phyloP scores from a whole-genome alignment of 1,139 yeast genomes.

The Petasospora fabianii region DNA sequence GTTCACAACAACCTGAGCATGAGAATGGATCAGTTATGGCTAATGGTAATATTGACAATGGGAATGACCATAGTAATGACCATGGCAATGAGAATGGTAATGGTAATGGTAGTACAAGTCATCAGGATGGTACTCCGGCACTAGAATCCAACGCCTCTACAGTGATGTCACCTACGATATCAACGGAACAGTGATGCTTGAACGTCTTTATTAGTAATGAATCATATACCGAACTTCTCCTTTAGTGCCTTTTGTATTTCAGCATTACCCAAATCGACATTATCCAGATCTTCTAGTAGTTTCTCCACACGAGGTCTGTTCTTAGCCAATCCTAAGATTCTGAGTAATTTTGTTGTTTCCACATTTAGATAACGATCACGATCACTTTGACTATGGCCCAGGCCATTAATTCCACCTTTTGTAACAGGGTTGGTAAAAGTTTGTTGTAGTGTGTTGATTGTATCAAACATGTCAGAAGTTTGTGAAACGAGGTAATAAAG shows the following conservation, averaged over 20 bases:
- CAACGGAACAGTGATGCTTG: not conserved
- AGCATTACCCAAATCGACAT: conserved; percentile 20
- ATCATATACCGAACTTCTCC: conserved; percentile 19
- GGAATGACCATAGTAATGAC: too few species aligned
- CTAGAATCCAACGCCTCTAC: too few species aligned
- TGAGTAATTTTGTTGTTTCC: conserved; percentile 26
- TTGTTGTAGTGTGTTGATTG: conserved; percentile 28
- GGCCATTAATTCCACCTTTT: conserved; percentile 13
- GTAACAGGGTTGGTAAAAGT: conserved; percentile 9
- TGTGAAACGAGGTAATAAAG: conserved; percentile 43
- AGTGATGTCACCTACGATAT: too few species aligned
- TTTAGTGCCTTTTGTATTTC: conserved; percentile 18
- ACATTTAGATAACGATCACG: conserved; percentile 28
- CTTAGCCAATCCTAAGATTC: conserved; percentile 19
- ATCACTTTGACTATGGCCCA: conserved; percentile 13
- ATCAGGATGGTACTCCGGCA: not conserved
- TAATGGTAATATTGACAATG: too few species aligned
- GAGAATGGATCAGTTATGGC: too few species aligned
- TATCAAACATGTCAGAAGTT: conserved; percentile 34
- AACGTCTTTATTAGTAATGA: not conserved
- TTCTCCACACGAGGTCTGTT: conserved; percentile 23
- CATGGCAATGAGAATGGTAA: not conserved
- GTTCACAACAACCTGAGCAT: too few species aligned
- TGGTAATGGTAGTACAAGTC: conserved; percentile 2
- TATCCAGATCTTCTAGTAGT: conserved; percentile 17